Evolutionary conservation across 2,329 filamentous ascomycete genomes (phyloP).

Genomic region (Fusarium zealandicum): DNA sequence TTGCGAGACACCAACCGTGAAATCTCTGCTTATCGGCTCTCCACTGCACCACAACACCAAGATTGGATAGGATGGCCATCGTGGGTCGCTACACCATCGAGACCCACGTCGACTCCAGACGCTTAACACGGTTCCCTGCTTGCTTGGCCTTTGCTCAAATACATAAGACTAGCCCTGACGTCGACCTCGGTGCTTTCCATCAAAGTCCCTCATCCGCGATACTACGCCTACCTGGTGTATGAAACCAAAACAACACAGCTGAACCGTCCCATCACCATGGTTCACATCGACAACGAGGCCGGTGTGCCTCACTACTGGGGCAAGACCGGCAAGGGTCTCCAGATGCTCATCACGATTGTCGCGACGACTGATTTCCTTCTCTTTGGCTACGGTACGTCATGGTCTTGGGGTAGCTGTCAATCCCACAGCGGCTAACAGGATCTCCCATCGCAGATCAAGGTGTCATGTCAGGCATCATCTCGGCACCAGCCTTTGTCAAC

Average conservation of each 20-base stretch:
- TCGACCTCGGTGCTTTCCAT: constrained; percentile 3
- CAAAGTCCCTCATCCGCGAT: constrained; percentile 2
- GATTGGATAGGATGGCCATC: too few relatives aligned
- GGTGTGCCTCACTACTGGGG: constrained; percentile 31
- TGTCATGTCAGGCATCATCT: constrained; percentile 63
- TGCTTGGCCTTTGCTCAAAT: too few relatives aligned
- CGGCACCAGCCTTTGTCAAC: constrained; percentile 56
- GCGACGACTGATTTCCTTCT: constrained; percentile 30
- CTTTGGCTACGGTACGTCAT: constrained; percentile 24
- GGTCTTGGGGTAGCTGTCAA: constrained; percentile 29
- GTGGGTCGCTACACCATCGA: too few relatives aligned
- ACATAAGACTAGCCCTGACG: too few relatives aligned
- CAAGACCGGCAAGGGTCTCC: constrained; percentile 28
- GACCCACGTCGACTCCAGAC: constrained; percentile 26
- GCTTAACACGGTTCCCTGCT: constrained; percentile 2
- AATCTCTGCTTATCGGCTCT: too few relatives aligned
- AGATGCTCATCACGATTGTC: constrained; percentile 27
- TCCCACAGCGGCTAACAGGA: too few relatives aligned
- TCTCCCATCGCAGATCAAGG: constrained; percentile 51
- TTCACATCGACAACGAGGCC: constrained; percentile 29
- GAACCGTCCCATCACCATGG: constrained; percentile 20
- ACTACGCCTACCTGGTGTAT: too few relatives aligned
- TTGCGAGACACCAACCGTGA: too few relatives aligned
- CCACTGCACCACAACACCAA: too few relatives aligned
- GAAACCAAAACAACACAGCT: constrained; percentile 10